Evolutionary conservation across 805 yeast genomes (phyloP), one percentile per base, ranked within the genome.

Genomic region (Zygosaccharomyces siamensis): DNA sequence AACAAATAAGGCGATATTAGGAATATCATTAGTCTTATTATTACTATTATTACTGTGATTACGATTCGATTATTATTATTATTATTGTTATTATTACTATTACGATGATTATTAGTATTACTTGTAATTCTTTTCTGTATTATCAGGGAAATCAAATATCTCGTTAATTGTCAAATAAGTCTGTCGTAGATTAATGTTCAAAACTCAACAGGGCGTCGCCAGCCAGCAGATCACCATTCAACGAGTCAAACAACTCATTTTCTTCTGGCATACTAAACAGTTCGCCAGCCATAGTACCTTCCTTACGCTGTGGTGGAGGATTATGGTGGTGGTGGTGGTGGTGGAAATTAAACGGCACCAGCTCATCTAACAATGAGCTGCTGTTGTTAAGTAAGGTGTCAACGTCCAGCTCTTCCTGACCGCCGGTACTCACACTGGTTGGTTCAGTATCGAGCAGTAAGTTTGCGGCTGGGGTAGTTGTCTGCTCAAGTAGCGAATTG

Each of bases 401-500:
- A 12, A 41, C 44, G 16, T 41, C 28, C 7, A 41, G 24, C 10
- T 41, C 44, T 24, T 41, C 44, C 23, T 41, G 44, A 23, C 18
- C 16, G 10, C 28, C 44, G 7, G 44, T 30, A 14, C 44, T 28
- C 7, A 36, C 44, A 31, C 36, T 30, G 36, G 44, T 30, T n/a
- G 44, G 44, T 24, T 41, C 44, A 7, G 37, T 41, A 26, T 41
- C 44, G 18, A 41, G 44, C 33, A 41, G 44, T 26, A 41, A 26
- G 30, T 36, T 41, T 18, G 47, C 21, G 5, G 44, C 44, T 16
- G 53, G 48, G 8, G 48, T 45, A 12, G 49, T 38, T 21, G 38
- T 40, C n/a, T 50, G 50, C 20, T 50, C 53, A 39, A 46, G 24
- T 27, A 52, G 41, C 23, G 53, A 50, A 43, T 48, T 50, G 50